A percentile compares a stretch with the other conserved stretches of the same genome.
These are phyloP conservation scores for Yarrowia sp. DNA, from an alignment of 805 yeast species.

Conservation along the genomic window DNA sequence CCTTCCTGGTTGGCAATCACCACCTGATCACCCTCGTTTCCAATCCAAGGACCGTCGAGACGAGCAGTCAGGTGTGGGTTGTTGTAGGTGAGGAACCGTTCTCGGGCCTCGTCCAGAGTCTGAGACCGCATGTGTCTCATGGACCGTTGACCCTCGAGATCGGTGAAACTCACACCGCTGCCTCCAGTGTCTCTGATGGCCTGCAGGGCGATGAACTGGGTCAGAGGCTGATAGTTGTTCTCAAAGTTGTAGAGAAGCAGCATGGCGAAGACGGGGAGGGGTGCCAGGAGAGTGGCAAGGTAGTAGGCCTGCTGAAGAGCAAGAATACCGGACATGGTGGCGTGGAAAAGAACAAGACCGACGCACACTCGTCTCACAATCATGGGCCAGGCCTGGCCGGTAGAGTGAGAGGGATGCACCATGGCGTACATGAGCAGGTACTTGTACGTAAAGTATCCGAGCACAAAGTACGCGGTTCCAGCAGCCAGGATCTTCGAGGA, in stretches of 20 bases:
- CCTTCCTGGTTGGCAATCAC: conserved; percentile 58
- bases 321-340: conserved; percentile 91
- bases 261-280: conserved; percentile 74
- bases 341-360: conserved; percentile 83
- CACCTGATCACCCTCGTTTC: conserved; percentile 62
- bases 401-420: conserved; percentile 95
- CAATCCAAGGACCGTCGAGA: conserved; percentile 87
- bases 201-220: conserved; percentile 84
- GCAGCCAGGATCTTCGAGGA: conserved; percentile 86
- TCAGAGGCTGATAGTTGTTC: conserved; percentile 77
- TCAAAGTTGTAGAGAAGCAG: conserved; percentile 81
- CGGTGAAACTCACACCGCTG: conserved; percentile 32
- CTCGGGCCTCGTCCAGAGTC: conserved; percentile 82
- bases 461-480: conserved; percentile 80
- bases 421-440: conserved; percentile 89
- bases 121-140: conserved; percentile 45
- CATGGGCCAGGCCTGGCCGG: conserved; percentile 95
- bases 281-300: conserved; percentile 72
- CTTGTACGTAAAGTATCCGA: conserved; percentile 89
- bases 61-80: conserved; percentile 75
- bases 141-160: conserved; percentile 30
- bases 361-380: conserved; percentile 80
- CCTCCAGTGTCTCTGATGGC: conserved; percentile 57
- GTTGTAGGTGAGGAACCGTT: conserved; percentile 70
- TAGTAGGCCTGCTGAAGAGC: conserved; percentile 81